These are phyloP conservation scores for Dipodascopsis tothii DNA, from an alignment of 805 yeast genomes.

Conservation along the genomic window DNA sequence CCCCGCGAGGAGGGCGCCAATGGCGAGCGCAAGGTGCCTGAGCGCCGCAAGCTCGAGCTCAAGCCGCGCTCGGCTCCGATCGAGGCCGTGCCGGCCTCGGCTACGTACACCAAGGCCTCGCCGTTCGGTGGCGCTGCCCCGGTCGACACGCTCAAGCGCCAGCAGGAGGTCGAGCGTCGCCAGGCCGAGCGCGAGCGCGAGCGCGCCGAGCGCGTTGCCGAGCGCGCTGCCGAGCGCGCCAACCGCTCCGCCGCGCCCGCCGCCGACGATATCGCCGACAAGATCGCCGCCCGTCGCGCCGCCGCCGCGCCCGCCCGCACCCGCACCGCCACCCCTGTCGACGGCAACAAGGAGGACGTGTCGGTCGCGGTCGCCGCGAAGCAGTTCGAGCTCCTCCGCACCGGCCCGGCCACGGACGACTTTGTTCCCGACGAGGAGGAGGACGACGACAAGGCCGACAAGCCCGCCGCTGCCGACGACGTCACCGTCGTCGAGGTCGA, in stretches of 20 bases:
- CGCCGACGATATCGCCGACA: neutral
- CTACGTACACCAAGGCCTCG: constrained; percentile 39
- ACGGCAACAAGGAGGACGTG: constrained; percentile 13
- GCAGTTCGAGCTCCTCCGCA: constrained; percentile 16
- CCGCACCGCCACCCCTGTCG: neutral
- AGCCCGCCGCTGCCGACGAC: neutral
- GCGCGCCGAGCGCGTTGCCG: constrained; percentile 3
- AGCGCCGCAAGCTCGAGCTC: constrained; percentile 36
- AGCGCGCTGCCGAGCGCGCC: constrained; percentile 4
- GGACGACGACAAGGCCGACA: constrained; percentile 5
- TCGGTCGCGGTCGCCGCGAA: constrained; percentile 8
- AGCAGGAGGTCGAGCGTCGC: constrained; percentile 51
- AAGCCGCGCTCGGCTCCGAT: constrained; percentile 29
- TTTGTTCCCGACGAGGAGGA: constrained; percentile 19
- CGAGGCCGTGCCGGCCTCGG: constrained; percentile 27
- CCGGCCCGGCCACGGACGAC: constrained; percentile 15
- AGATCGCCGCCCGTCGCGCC: neutral
- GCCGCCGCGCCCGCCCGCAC: neutral
- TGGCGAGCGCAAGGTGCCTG: constrained; percentile 16
- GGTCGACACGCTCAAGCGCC: constrained; percentile 63
- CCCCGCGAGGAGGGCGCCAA: constrained; percentile 2
- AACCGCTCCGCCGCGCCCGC: neutral
- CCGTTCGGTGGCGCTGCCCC: constrained; percentile 86
- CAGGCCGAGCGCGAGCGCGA: constrained; percentile 5
- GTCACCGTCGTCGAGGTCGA: constrained; percentile 15